Evolutionary conservation across 139 green algal species (phyloP).

Genomic region (Chlorella sp.): DNA sequence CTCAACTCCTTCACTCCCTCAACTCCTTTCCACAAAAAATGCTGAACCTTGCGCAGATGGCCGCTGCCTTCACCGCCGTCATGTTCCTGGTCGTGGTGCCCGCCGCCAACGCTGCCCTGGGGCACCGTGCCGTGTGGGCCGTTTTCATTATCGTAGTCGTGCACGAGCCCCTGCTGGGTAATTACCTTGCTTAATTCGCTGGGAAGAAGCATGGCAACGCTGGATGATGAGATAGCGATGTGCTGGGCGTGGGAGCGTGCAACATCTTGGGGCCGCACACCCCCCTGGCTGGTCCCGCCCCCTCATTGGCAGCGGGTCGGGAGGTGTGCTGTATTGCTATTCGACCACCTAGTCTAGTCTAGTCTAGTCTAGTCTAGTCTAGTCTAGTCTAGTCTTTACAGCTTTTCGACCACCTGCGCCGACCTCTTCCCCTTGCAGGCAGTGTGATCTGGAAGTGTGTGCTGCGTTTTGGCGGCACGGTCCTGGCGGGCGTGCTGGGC

Average conservation of each 20-base stretch:
- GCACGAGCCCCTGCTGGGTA: constrained; percentile 4
- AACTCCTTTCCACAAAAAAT: too few relatives aligned
- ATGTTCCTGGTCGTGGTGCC: constrained; percentile 28
- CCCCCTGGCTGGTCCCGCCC: too few relatives aligned
- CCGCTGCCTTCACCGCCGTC: not conserved
- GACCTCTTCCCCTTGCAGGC: not conserved
- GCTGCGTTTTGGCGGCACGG: constrained; percentile 27
- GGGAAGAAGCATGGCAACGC: not conserved
- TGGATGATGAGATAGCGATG: not conserved
- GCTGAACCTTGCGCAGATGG: constrained; percentile 1
- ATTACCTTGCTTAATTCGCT: too few relatives aligned
- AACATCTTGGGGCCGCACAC: too few relatives aligned
- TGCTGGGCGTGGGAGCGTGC: not conserved
- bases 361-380: too few relatives aligned
- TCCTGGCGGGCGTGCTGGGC: constrained; percentile 29
- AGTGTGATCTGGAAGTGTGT: constrained; percentile 7
- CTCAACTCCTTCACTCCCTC: too few relatives aligned
- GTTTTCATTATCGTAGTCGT: constrained; percentile 29
- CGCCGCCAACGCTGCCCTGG: not conserved
- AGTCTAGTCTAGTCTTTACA: too few relatives aligned
- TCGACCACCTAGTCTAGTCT: too few relatives aligned
- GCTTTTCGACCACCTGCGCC: too few relatives aligned
- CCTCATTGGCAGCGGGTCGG: too few relatives aligned
- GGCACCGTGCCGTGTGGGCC: constrained; percentile 11
- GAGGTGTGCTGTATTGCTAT: too few relatives aligned